Conservation (phyloP, 495 filamentous ascomycete species). For the Pyrenopolyporus hunteri region DNA sequence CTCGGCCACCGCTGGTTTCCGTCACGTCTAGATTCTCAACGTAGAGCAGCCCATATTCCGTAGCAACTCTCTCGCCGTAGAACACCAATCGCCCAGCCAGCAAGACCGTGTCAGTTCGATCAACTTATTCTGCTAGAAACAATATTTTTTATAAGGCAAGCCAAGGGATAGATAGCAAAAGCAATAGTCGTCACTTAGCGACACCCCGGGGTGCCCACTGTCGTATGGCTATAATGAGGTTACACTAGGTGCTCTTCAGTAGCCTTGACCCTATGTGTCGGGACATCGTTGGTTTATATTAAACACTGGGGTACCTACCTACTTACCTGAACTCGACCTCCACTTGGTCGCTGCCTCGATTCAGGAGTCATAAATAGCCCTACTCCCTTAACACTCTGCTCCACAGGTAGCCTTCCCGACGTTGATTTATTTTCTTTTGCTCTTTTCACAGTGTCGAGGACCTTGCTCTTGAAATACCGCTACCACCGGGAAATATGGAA, state of each 20-base stretch:
- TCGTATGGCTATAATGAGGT: constrained; percentile 10
- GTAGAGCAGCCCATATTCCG: constrained; percentile 17
- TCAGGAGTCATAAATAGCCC: constrained; percentile 35
- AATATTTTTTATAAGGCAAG: constrained; percentile 28
- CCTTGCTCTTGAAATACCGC: background rate
- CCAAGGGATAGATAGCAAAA: constrained; percentile 19
- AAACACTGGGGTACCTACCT: constrained; percentile 26
- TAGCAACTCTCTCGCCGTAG: constrained; percentile 24
- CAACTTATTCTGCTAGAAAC: constrained; percentile 14
- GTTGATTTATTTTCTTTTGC: constrained; percentile 8
- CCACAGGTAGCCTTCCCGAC: constrained; percentile 5
- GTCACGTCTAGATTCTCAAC: constrained; percentile 11
- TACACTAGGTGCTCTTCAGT: constrained; percentile 30
- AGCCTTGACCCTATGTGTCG: constrained; percentile 27
- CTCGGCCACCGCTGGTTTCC: constrained; percentile 10
- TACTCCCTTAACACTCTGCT: constrained; percentile 23
- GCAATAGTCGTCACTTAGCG: constrained; percentile 21
- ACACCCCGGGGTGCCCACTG: constrained; percentile 32
- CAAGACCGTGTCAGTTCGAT: constrained; percentile 3
- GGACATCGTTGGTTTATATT: constrained; percentile 40
- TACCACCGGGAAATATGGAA: constrained; percentile 25
- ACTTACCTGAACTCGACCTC: constrained; percentile 12
- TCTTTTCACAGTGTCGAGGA: constrained; percentile 1
- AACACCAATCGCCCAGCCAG: constrained; percentile 22
- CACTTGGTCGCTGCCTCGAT: constrained; percentile 19